Base-by-base conservation (phyloP, 192 early-diverging fungal genomes). In the Rhizophagus clarus region DNA sequence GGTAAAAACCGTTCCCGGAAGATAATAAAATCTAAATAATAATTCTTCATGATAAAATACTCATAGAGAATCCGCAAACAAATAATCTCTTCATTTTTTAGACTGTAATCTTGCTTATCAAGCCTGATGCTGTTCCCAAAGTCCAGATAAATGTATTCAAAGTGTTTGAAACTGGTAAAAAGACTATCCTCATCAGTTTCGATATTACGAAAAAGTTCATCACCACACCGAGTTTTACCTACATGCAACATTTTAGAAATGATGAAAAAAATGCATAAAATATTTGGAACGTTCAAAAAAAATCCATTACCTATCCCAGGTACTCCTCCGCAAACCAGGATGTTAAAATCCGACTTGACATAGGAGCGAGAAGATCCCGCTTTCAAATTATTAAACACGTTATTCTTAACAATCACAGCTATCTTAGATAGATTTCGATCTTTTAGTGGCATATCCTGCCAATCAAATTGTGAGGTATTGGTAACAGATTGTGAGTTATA, bases 301-400 rank as follows among this genome's bases (percentile, higher is more conserved):
- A 69, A 32, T 37, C 64, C 10, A 69, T n/a, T 79, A 79, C 77
- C 77, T 69, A 79, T 79, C 42, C 77, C 77, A 40, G 77, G 77
- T 17, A 64, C 66, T 69, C 77, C 77, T 79, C 77, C 77, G 47
- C 77, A 68, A 69, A 79, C 77, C 14, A 79, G 77, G 64, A 79
- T 68, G n/a, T 26, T 1, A 24, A 68, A 79, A 42, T 79, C 77
- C 29, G 75, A 22, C 56, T 76, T 76, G 32, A 3, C 32, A 32
- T 32, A 32, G 32, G 32, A 2, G 3, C 3, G 3, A 2, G 32
- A 3, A 32, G 32, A 32, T 32, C 3, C 3, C 32, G 32, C 32
- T 32, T 32, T 32, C 32, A 32, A 32, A 32, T 32, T 32, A 32
- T 32, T 32, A 1, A 32, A 2, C 32, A 32, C 32, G 3, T 32